Conservation (phyloP, 495 filamentous ascomycete genomes). For the Xylaria scruposa region DNA sequence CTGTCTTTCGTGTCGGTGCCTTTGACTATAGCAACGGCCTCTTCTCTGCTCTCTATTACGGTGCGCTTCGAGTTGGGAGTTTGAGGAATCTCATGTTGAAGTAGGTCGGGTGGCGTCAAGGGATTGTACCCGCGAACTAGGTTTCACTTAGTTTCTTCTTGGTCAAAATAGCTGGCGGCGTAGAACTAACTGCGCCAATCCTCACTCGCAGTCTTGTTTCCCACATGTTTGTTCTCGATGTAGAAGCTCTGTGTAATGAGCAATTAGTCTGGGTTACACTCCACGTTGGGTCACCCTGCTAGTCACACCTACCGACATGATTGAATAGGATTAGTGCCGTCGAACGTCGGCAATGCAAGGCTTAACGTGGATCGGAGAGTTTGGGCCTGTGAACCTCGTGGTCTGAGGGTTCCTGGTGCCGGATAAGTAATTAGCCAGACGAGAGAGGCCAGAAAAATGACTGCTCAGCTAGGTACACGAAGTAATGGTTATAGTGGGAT, state of each 20-base stretch:
- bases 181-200: slow-evolving; percentile 82
- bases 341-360: background rate
- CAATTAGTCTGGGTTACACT: slow-evolving; percentile 30
- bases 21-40: slow-evolving; percentile 80
- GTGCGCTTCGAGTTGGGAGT: slow-evolving; percentile 77
- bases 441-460: background rate
- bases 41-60: slow-evolving; percentile 80
- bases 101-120: slow-evolving; percentile 88
- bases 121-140: slow-evolving; percentile 91
- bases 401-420: background rate
- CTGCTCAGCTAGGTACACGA: background rate
- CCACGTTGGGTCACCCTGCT: background rate
- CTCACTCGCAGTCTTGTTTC: slow-evolving; percentile 79
- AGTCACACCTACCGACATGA: slow-evolving; percentile 41
- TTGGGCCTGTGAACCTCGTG: background rate
- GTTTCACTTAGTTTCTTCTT: slow-evolving; percentile 27
- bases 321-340: slow-evolving; percentile 13
- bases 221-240: slow-evolving; percentile 88
- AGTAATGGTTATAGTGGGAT: background rate
- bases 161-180: background rate
- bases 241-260: slow-evolving; percentile 65
- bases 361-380: background rate
- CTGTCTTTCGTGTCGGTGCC: slow-evolving; percentile 76
- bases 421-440: slow-evolving; percentile 20
- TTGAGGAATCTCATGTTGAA: slow-evolving; percentile 92